phyloP scores from a whole-genome alignment of 225 moss, liverwort and hornwort species.

The Marchantia polymorpha region DNA sequence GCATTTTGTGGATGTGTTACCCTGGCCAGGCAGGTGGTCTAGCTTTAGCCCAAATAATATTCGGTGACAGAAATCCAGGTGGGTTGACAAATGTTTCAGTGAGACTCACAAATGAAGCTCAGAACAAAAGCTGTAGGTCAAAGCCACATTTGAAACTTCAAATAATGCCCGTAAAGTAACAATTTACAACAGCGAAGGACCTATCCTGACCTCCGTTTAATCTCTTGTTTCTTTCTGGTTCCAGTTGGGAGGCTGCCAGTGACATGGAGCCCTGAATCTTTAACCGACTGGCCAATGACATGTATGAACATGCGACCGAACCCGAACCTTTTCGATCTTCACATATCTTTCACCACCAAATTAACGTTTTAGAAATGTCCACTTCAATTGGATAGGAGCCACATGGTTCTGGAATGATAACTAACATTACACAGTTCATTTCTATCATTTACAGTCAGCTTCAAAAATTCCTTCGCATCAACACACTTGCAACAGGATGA shows the following conservation, averaged over 20 bases:
- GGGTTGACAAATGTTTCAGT: too few relatives aligned
- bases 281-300: conserved; percentile 74
- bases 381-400: too few relatives aligned
- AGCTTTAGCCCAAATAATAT: conserved; percentile 67
- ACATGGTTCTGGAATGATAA: too few relatives aligned
- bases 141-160: too few relatives aligned
- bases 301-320: conserved; percentile 86
- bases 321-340: neutral
- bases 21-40: conserved; percentile 75
- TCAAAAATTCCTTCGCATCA: too few relatives aligned
- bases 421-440: too few relatives aligned
- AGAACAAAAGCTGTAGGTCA: neutral
- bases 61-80: conserved; percentile 70
- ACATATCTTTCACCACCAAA: too few relatives aligned
- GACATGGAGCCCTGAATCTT: conserved; percentile 73
- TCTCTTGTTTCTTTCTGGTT: neutral
- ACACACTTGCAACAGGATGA: too few relatives aligned
- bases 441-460: too few relatives aligned
- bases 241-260: conserved; percentile 71
- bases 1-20: conserved; percentile 78
- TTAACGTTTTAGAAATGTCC: too few relatives aligned
- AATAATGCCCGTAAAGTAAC: too few relatives aligned
- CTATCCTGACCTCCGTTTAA: neutral
- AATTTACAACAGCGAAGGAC: neutral
- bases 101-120: too few relatives aligned